These are phyloP conservation scores for Paramecium pentaurelia DNA, from an alignment of 73 alveolate species.

Conservation along the genomic window DNA sequence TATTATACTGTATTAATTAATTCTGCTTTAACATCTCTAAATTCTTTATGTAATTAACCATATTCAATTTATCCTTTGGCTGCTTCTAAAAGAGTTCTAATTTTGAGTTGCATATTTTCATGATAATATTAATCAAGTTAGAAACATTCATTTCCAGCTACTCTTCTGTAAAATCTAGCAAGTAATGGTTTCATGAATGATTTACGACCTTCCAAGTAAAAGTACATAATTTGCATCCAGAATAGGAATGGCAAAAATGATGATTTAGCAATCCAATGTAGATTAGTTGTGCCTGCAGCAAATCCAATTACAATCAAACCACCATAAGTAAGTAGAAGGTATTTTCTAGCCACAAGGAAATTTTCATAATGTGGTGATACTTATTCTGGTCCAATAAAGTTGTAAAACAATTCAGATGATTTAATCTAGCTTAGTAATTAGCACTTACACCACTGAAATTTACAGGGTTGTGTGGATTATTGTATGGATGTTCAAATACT, in stretches of 20 bases:
- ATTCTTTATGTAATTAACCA: constrained; percentile 52
- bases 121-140: constrained; percentile 55
- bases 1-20: constrained; percentile 49
- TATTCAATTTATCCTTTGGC: constrained; percentile 64
- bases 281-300: constrained; percentile 60
- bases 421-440: neutral
- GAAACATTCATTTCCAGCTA: constrained; percentile 63
- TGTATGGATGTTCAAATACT: constrained; percentile 56
- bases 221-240: constrained; percentile 62
- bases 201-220: constrained; percentile 60
- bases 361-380: constrained; percentile 62
- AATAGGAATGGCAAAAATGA: constrained; percentile 54
- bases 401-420: constrained; percentile 55
- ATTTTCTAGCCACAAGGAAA: constrained; percentile 54
- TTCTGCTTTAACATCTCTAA: constrained; percentile 53
- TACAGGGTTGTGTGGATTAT: constrained; percentile 56
- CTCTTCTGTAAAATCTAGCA: constrained; percentile 64
- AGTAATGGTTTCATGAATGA: constrained; percentile 57
- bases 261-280: constrained; percentile 60
- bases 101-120: constrained; percentile 56
- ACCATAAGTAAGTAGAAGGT: constrained; percentile 50
- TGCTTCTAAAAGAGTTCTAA: constrained; percentile 23
- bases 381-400: constrained; percentile 63
- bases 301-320: constrained; percentile 58
- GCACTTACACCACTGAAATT: constrained; percentile 47